Evolutionary conservation across 352 stramenopile species (phyloP), one percentile per base, ranked within the genome.

Genomic region (Phytophthora multivora): DNA sequence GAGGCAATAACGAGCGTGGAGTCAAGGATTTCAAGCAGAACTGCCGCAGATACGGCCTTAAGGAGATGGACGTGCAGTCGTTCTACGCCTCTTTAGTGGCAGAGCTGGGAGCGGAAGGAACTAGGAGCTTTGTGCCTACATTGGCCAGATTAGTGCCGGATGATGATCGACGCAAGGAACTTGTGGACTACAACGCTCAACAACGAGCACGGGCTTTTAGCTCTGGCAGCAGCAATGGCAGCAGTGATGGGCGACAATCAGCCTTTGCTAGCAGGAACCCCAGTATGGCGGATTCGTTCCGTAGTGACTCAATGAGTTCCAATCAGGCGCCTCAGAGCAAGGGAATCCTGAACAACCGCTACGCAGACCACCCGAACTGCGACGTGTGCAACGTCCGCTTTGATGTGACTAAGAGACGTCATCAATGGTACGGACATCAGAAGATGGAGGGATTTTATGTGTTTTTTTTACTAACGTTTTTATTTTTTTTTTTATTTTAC

Each of bases 21-120:
- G 81, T 88, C 7, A 80, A 82, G 55, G 50, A 66, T 5, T 90
- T 90, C 53, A 88, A 88, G 63, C 65, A 83, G 51, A 88, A 90
- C 59, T 90, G 80, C 72, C 66, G 72, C 4, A 38, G 49, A 38
- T 90, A 76, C 48, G 80, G 80, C 0, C 65, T 88, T 4, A 71
- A 80, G 25, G 64, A 88, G 52, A 86, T 90, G 26, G 71, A 81
- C 28, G 76, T 86, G 4, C 52, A 82, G 35, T 40, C 54, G 0
- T 90, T 90, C 30, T 83, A 90, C 61, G 56, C 69, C 6, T 86
- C 71, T 16, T 60, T 90, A 25, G 77, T 87, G 23, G 40, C 49
- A 0, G 75, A 88, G 18, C 41, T 90, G n/a, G 80, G 80, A 1
- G 50, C 41, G 0, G 66, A 86, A 25, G 63, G 60, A n/a, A 74